These are phyloP conservation scores for Hyphochytrium catenoides DNA, from an alignment of 352 stramenopile genomes.

Conservation along the genomic window DNA sequence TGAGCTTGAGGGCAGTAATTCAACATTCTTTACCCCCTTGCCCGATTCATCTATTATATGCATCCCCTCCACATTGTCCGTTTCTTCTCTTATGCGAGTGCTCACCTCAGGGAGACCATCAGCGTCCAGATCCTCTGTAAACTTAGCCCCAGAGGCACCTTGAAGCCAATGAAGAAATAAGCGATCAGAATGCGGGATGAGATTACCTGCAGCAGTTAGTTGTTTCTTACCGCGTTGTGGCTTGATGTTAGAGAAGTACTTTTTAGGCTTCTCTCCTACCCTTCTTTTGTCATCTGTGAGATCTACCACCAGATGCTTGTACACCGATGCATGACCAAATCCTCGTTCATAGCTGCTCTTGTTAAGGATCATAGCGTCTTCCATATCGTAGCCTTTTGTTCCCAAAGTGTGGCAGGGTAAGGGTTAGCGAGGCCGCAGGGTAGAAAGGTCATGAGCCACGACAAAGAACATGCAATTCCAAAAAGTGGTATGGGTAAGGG, in stretches of 20 bases:
- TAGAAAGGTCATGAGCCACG: no score
- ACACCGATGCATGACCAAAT: constrained; percentile 92
- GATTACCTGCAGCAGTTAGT: no score
- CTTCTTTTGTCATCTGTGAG: constrained; percentile 19
- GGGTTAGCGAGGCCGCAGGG: no score
- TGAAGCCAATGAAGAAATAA: no score
- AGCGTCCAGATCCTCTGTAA: constrained; percentile 59
- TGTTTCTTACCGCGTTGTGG: constrained; percentile 28
- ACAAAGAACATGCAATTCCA: no score
- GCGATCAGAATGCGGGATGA: no score
- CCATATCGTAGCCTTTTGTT: constrained; percentile 84
- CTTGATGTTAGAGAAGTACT: constrained; percentile 78
- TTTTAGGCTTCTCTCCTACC: constrained; percentile 38
- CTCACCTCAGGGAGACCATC: constrained; percentile 92
- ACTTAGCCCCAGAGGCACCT: constrained; percentile 17
- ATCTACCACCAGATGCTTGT: constrained; percentile 94
- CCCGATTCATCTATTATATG: no score
- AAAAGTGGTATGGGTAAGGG: no score
- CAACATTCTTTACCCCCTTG: no score
- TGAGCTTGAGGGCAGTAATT: no score
- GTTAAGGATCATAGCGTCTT: constrained; percentile 99
- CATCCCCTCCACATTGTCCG: no score
- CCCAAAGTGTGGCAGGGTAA: no score
- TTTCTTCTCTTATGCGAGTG: constrained; percentile 73
- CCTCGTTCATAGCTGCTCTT: constrained; percentile 94